phyloP scores from a whole-genome alignment of 768 basidiomycete species.

The Calocybe indica region DNA sequence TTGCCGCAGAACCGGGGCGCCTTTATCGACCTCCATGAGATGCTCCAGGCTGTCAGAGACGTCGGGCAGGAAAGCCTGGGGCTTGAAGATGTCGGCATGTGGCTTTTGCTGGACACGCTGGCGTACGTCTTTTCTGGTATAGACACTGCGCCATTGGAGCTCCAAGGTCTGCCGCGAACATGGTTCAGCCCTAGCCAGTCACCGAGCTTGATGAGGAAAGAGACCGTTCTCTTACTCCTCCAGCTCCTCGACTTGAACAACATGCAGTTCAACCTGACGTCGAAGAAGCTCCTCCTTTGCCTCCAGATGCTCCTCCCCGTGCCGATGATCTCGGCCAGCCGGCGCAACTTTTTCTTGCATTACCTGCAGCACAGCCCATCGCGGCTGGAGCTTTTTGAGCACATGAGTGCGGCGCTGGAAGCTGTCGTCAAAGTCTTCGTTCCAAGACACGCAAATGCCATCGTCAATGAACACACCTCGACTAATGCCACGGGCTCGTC shows the following conservation, averaged over 20 bases:
- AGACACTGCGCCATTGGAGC: conserved; percentile 4
- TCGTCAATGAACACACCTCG: not conserved
- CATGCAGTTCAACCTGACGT: conserved; percentile 8
- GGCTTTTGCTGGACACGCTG: conserved; percentile 8
- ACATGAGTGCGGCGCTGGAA: conserved; percentile 6
- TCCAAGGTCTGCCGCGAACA: conserved; percentile 5
- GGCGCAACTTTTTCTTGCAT: conserved; percentile 5
- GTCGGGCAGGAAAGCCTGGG: not conserved
- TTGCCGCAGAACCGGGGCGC: conserved; percentile 6
- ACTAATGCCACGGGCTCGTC: no score
- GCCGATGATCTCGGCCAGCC: conserved; percentile 4
- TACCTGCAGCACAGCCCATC: conserved; percentile 7
- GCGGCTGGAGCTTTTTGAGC: conserved; percentile 3
- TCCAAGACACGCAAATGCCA: not conserved
- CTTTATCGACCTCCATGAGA: conserved; percentile 9
- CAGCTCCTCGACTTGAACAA: conserved; percentile 3
- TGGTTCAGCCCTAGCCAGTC: conserved; percentile 8
- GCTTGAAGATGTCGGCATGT: conserved; percentile 6
- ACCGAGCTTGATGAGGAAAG: conserved; percentile 5
- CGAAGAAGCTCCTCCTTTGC: conserved; percentile 9
- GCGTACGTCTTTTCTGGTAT: conserved; percentile 10
- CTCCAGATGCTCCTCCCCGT: conserved; percentile 10
- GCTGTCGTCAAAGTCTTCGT: conserved; percentile 8
- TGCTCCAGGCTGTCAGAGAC: conserved; percentile 4
- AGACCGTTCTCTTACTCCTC: conserved; percentile 7